phyloP scores from a whole-genome alignment of 2,329 filamentous ascomycete species.

The Drechslerella stenobrocha region DNA sequence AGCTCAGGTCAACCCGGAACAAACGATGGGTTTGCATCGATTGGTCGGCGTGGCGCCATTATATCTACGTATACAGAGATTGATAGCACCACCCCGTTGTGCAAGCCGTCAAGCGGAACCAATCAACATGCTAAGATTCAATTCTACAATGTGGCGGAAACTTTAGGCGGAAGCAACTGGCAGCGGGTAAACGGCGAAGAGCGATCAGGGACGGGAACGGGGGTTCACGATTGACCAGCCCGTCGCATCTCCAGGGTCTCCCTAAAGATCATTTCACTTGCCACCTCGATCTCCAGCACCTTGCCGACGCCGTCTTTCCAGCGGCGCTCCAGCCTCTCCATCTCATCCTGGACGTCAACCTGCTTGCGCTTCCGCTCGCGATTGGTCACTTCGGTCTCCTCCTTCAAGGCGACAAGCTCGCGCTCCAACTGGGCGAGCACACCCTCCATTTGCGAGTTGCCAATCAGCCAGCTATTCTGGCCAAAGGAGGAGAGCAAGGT shows the following conservation, averaged over 20 bases:
- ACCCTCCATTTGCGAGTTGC: slow-evolving; percentile 77
- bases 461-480: slow-evolving; percentile 87
- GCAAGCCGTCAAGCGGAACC: slow-evolving; percentile 9
- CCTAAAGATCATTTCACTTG: slow-evolving; percentile 70
- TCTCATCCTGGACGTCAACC: slow-evolving; percentile 71
- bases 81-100: slow-evolving; percentile 2
- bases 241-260: slow-evolving; percentile 69
- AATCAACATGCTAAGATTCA: slow-evolving; percentile 15
- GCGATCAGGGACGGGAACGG: slow-evolving; percentile 4
- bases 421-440: slow-evolving; percentile 70
- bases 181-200: too few species aligned
- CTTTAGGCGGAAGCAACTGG: background rate
- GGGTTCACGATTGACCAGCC: slow-evolving; percentile 52
- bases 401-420: slow-evolving; percentile 70
- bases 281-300: slow-evolving; percentile 83
- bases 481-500: slow-evolving; percentile 77
- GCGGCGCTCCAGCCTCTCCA: slow-evolving; percentile 71
- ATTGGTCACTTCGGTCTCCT: slow-evolving; percentile 73
- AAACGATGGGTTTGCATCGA: background rate
- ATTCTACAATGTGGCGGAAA: background rate
- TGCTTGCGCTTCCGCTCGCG: slow-evolving; percentile 70
- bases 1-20: background rate
- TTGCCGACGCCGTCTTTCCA: slow-evolving; percentile 79
- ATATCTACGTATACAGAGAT: background rate
- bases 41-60: background rate